Conservation (phyloP, 139 green algal genomes). For the Klebsormidium nitens region DNA sequence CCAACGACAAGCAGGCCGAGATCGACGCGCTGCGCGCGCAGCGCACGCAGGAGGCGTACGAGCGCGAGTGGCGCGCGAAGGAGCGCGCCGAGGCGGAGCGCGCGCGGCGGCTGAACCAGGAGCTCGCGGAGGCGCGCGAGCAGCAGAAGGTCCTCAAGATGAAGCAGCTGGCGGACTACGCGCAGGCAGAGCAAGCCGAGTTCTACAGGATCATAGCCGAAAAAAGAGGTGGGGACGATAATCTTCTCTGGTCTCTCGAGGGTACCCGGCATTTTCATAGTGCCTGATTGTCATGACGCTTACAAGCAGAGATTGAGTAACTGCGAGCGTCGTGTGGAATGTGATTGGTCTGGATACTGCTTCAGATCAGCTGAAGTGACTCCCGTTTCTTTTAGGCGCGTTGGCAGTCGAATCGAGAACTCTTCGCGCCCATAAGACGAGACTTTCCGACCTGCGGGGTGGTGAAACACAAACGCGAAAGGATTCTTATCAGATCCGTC, state of each 20-base stretch:
- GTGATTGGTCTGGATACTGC: too few relatives aligned
- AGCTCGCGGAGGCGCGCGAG: constrained; percentile 60
- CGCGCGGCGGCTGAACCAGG: constrained; percentile 49
- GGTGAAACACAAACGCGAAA: too few relatives aligned
- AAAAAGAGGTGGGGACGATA: neutral
- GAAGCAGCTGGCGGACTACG: constrained; percentile 61
- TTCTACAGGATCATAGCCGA: constrained; percentile 67
- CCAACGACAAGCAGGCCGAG: constrained; percentile 68
- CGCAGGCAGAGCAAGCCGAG: constrained; percentile 63
- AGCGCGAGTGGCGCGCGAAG: constrained; percentile 69
- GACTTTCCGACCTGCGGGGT: too few relatives aligned
- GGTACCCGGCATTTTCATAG: neutral
- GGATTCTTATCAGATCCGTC: too few relatives aligned
- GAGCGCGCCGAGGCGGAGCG: constrained; percentile 55
- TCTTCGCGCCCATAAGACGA: too few relatives aligned
- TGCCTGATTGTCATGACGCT: neutral
- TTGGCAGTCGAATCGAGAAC: too few relatives aligned
- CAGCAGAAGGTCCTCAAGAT: constrained; percentile 66
- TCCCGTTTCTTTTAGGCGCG: neutral
- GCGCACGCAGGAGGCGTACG: constrained; percentile 60
- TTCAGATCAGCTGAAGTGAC: too few relatives aligned
- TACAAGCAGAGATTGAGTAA: constrained; percentile 17
- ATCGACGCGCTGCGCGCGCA: constrained; percentile 77
- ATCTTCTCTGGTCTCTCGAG: neutral
- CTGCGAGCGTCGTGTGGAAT: too few relatives aligned